Conservation (phyloP, 1,284 basidiomycete species). For the Caloboletus firmus region DNA sequence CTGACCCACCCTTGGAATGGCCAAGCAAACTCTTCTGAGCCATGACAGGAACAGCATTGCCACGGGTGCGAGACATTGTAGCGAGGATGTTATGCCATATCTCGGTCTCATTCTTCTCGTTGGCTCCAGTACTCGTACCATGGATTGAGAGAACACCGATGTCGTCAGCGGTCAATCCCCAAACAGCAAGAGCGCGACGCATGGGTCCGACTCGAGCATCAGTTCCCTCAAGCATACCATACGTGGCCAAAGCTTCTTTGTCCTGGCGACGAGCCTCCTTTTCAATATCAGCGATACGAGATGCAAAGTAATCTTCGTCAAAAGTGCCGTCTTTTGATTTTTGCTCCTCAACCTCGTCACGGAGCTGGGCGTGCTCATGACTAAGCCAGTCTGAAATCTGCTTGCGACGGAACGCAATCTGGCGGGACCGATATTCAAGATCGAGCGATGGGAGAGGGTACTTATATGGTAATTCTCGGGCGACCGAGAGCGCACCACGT, state of each 20-base stretch:
- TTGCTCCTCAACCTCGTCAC: constrained; percentile 69
- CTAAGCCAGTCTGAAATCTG: constrained; percentile 93
- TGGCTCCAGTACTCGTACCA: constrained; percentile 95
- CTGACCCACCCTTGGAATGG: constrained; percentile 95
- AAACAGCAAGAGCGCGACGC: constrained; percentile 92
- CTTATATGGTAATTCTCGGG: constrained; percentile 76
- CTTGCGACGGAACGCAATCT: constrained; percentile 88
- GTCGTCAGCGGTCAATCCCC: constrained; percentile 92
- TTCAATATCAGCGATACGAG: constrained; percentile 81
- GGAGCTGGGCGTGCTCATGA: constrained; percentile 83
- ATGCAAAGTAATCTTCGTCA: constrained; percentile 70
- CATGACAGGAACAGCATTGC: constrained; percentile 95
- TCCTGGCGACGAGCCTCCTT: constrained; percentile 88
- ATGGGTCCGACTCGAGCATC: constrained; percentile 88
- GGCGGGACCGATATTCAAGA: constrained; percentile 84
- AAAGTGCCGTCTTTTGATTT: constrained; percentile 55
- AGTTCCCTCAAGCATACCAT: constrained; percentile 90
- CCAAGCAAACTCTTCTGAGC: constrained; percentile 97
- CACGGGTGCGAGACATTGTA: constrained; percentile 83
- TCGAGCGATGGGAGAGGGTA: constrained; percentile 78
- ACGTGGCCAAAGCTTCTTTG: constrained; percentile 84
- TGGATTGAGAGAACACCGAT: constrained; percentile 89
- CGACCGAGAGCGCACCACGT: constrained; percentile 84
- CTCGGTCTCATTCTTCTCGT: constrained; percentile 97
- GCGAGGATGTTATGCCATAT: constrained; percentile 96